These are phyloP conservation scores for Periconia sp. DNA, from an alignment of 2,329 filamentous ascomycete genomes.

Conservation along the genomic window DNA sequence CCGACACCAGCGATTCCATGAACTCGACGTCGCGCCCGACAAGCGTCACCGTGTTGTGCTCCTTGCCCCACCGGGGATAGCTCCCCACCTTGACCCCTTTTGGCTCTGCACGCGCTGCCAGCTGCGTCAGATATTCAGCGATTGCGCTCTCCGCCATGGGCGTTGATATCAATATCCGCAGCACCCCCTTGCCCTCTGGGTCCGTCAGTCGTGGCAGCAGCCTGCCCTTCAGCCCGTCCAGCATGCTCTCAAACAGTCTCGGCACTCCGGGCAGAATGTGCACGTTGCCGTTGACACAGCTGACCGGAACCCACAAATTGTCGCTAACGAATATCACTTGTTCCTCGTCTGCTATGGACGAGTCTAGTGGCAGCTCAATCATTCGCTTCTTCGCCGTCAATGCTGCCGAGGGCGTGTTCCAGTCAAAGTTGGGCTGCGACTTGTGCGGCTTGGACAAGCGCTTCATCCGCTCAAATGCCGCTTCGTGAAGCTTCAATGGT, in stretches of 20 bases:
- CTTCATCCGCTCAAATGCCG: slow-evolving; percentile 83
- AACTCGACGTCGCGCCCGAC: slow-evolving; percentile 77
- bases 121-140: slow-evolving; percentile 79
- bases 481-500: slow-evolving; percentile 76
- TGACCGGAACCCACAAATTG: slow-evolving; percentile 88
- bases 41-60: slow-evolving; percentile 86
- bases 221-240: slow-evolving; percentile 76
- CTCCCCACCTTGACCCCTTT: slow-evolving; percentile 91
- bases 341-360: slow-evolving; percentile 65
- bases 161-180: slow-evolving; percentile 82
- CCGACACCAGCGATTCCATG: slow-evolving; percentile 77
- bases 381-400: slow-evolving; percentile 86
- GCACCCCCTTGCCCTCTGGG: slow-evolving; percentile 80
- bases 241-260: slow-evolving; percentile 77
- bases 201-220: slow-evolving; percentile 76
- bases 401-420: slow-evolving; percentile 80
- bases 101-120: slow-evolving; percentile 74
- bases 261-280: slow-evolving; percentile 94
- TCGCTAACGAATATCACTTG: slow-evolving; percentile 82
- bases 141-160: slow-evolving; percentile 86
- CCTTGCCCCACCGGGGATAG: slow-evolving; percentile 91
- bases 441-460: slow-evolving; percentile 75
- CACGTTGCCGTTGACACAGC: slow-evolving; percentile 88
- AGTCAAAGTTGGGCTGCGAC: slow-evolving; percentile 77
- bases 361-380: slow-evolving; percentile 83